phyloP scores from a whole-genome alignment of 2,329 filamentous ascomycete genomes.

The Alternaria novae-zelandiae region DNA sequence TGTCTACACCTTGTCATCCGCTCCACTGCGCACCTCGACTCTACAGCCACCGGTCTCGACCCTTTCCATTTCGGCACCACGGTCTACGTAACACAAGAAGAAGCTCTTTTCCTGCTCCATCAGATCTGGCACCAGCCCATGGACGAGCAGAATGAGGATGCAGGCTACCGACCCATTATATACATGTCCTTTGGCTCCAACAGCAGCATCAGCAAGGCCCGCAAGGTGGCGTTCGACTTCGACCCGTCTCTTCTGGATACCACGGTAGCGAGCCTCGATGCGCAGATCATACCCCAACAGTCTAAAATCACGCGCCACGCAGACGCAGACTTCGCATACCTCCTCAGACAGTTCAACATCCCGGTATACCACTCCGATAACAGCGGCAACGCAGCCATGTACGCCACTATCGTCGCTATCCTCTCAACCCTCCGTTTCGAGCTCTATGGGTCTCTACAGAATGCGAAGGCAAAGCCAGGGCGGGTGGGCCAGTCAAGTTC shows the following conservation, averaged over 20 bases:
- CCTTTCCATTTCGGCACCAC: slow-evolving; percentile 24
- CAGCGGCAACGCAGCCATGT: slow-evolving; percentile 19
- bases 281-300: slow-evolving; percentile 18
- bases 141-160: neutral
- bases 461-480: slow-evolving; percentile 14
- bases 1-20: slow-evolving; percentile 22
- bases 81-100: slow-evolving; percentile 8
- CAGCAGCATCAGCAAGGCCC: neutral
- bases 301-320: slow-evolving; percentile 8
- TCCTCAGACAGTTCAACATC: slow-evolving; percentile 13
- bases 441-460: slow-evolving; percentile 6
- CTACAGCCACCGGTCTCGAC: slow-evolving; percentile 1
- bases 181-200: slow-evolving; percentile 19
- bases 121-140: slow-evolving; percentile 24
- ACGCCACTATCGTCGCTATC: slow-evolving; percentile 18
- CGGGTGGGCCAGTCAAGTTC: slow-evolving; percentile 11
- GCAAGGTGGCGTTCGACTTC: slow-evolving; percentile 16
- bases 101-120: slow-evolving; percentile 11
- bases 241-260: slow-evolving; percentile 10
- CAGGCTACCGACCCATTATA: slow-evolving; percentile 19
- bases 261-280: slow-evolving; percentile 21
- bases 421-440: slow-evolving; percentile 15
- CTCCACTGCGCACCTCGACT: slow-evolving; percentile 13
- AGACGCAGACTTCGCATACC: slow-evolving; percentile 4
- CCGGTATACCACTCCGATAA: slow-evolving; percentile 1